Evolutionary conservation across 805 yeast species (phyloP).

Genomic region (Lachancea lanzarotensis): DNA sequence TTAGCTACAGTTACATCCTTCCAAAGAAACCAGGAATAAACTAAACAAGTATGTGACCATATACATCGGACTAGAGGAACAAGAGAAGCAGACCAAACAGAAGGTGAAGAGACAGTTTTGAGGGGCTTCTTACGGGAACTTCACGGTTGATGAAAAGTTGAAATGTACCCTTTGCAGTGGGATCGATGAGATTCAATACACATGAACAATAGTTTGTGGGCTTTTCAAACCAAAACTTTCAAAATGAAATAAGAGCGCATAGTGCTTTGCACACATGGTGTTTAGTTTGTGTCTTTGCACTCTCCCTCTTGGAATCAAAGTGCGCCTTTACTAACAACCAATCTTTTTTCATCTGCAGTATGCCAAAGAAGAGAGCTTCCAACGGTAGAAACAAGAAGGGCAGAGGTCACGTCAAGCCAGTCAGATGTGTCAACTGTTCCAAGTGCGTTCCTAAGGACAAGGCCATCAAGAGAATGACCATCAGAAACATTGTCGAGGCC

Average conservation of each 20-base stretch:
- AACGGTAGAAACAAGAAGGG: slow-evolving; percentile 99
- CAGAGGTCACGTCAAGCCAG: slow-evolving; percentile 99
- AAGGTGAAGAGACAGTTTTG: background rate
- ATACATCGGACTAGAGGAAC: background rate
- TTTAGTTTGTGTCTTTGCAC: too few species aligned
- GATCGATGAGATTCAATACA: too few species aligned
- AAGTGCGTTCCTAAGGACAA: slow-evolving; percentile 99
- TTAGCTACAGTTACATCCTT: background rate
- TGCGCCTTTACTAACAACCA: background rate
- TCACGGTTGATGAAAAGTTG: background rate
- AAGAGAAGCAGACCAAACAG: too few species aligned
- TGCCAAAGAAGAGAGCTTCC: slow-evolving; percentile 99
- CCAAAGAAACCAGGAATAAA: slow-evolving; percentile 5
- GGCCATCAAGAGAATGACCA: slow-evolving; percentile 99
- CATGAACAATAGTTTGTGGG: too few species aligned
- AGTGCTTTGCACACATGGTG: too few species aligned
- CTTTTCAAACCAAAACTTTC: too few species aligned
- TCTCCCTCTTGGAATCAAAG: too few species aligned
- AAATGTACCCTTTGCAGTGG: background rate
- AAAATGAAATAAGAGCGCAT: too few species aligned
- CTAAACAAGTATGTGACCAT: slow-evolving; percentile 9
- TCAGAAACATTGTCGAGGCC: slow-evolving; percentile 99
- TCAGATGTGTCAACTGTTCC: slow-evolving; percentile 99
- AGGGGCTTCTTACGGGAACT: background rate
- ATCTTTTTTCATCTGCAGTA: slow-evolving; percentile 39